phyloP scores from a whole-genome alignment of 2,329 filamentous ascomycete genomes.

The Diaporthe amygdali region DNA sequence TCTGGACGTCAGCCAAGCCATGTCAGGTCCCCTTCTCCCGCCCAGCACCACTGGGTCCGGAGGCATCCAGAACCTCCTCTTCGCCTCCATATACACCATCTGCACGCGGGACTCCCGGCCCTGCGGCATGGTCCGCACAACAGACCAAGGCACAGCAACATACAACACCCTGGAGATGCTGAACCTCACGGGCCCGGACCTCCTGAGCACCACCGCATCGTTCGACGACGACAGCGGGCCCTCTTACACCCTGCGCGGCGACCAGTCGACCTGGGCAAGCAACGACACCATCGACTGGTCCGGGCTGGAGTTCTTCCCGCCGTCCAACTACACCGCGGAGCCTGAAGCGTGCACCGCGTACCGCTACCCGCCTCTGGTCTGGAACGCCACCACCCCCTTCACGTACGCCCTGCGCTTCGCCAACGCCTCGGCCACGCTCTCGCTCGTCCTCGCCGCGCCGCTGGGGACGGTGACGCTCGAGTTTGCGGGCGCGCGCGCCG shows the following conservation, averaged over 20 bases:
- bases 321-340: neutral
- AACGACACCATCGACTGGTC: conserved; percentile 1
- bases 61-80: neutral
- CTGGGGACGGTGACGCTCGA: neutral
- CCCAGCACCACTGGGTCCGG: neutral
- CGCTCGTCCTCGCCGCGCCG: neutral
- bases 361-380: conserved; percentile 5
- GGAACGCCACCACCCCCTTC: neutral
- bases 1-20: neutral
- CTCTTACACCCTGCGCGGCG: neutral
- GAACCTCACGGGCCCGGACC: neutral
- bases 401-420: neutral
- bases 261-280: neutral
- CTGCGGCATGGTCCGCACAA: neutral
- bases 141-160: neutral
- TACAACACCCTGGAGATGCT: neutral
- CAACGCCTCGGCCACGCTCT: neutral
- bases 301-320: conserved; percentile 1
- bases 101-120: neutral
- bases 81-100: neutral
- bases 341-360: neutral
- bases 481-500: neutral
- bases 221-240: neutral
- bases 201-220: neutral
- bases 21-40: neutral